Base-by-base conservation (phyloP, 306 rosid species). In the Inga oerstediana region DNA sequence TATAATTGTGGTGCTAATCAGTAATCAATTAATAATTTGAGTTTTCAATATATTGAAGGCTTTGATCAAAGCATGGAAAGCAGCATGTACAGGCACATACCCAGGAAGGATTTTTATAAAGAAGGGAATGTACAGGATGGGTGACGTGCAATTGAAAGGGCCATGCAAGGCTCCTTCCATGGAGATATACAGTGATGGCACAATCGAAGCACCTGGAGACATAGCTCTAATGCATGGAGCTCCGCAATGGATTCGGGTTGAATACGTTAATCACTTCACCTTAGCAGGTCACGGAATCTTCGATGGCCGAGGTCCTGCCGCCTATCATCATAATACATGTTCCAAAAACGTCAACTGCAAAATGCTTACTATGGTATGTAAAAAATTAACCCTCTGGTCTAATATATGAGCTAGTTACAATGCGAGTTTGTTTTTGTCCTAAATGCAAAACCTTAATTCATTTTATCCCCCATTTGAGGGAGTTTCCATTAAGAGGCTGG, bases 101-200 rank as follows among this genome's bases (percentile, higher is more conserved):
- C 80, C 5, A 71, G 88, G 8, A 8, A 77, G 10, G 52, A 15
- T 89, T 32, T 15, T 43, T 85, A 84, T 8, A 35, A 30, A 19
- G n/a, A 59, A 24, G 5, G 86, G 86, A 22, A 77, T 39, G 19
- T 87, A 16, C 75, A 59, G 22, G 0, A 8, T 87, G 43, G 35
- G 35, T 17, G 52, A 30, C 9, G 69, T 79, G 15, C 48, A 1
- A 1, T 34, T 87, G 11, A 8, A 14, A 32, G 92, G 90, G 1
- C 92, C 90, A 19, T 87, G 92, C 86, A 83, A 85, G 69, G 87
- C 84, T 52, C 85, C 86, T 1, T 70, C 84, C 1, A 44, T 44
- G 27, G 88, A 79, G 45, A 0, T 89, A 41, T 68, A 52, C 20
- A 5, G 81, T 12, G 46, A 69, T 3, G 92, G 91, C 20, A 84